phyloP scores from a whole-genome alignment of 306 rosid genomes.

The Phaseolus lunatus region DNA sequence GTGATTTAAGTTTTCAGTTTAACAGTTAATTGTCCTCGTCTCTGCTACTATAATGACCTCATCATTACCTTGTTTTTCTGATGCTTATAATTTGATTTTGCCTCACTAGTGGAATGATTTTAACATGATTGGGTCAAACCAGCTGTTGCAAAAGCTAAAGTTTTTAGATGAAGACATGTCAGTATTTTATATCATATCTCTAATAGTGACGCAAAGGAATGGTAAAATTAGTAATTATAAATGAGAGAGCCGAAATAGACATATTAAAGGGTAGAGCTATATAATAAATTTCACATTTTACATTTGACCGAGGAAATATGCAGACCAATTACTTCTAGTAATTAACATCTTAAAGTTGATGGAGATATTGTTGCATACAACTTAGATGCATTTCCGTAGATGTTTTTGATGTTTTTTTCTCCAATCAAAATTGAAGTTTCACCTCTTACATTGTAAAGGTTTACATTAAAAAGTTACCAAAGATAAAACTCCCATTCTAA shows the following conservation, averaged over 20 bases:
- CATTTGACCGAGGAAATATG: constrained; percentile 19
- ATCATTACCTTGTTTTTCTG: background rate
- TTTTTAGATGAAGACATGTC: background rate
- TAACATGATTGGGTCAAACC: background rate
- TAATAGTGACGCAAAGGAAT: background rate
- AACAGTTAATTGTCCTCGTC: background rate
- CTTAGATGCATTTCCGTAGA: background rate
- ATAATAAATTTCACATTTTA: constrained; percentile 17
- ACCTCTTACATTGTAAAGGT: no score
- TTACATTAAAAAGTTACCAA: no score
- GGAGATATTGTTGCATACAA: constrained; percentile 1
- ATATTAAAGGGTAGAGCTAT: constrained; percentile 6
- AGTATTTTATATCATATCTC: background rate
- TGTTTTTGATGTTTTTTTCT: background rate
- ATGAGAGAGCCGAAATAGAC: constrained; percentile 5
- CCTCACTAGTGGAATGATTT: constrained; percentile 27
- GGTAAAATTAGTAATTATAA: background rate
- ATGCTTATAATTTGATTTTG: constrained; percentile 33
- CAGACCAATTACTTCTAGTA: constrained; percentile 10
- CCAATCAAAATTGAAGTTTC: background rate
- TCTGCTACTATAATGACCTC: constrained; percentile 1
- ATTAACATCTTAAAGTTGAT: constrained; percentile 18
- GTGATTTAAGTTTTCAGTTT: background rate
- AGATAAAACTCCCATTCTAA: no score
- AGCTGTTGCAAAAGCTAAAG: background rate